Evolutionary conservation across 805 yeast species (phyloP).

Genomic region (Saccharomycopsis javanensis): DNA sequence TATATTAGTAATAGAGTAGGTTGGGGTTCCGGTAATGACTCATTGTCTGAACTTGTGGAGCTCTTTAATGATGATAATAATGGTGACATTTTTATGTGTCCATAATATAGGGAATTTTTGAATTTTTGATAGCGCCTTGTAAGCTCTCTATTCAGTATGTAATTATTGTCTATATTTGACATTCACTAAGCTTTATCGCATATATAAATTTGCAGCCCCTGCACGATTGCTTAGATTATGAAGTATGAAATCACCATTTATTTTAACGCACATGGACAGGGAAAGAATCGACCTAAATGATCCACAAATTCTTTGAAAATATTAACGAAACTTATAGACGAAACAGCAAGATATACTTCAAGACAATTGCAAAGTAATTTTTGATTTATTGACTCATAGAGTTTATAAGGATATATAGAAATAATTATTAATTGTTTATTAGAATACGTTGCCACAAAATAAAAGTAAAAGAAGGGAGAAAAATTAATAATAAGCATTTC

Average conservation of each 20-base stretch:
- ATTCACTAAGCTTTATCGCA: not conserved
- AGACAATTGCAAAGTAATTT: too few species aligned
- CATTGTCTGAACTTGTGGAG: slow-evolving; percentile 12
- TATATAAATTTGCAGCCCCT: not conserved
- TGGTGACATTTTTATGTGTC: slow-evolving; percentile 17
- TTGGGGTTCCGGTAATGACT: slow-evolving; percentile 49
- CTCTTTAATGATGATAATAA: slow-evolving; percentile 6
- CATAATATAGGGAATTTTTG: slow-evolving; percentile 1
- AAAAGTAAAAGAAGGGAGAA: too few species aligned
- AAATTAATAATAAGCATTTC: not conserved
- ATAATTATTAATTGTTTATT: too few species aligned
- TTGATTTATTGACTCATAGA: too few species aligned
- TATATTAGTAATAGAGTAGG: slow-evolving; percentile 70
- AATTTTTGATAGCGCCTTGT: not conserved
- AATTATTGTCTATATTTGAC: not conserved
- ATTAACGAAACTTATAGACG: too few species aligned
- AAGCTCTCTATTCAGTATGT: not conserved
- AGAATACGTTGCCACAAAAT: too few species aligned
- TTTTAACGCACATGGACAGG: not conserved
- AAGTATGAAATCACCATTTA: not conserved
- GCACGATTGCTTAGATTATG: not conserved
- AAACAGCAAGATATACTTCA: too few species aligned
- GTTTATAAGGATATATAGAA: too few species aligned
- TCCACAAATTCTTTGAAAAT: too few species aligned
- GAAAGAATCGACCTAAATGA: not conserved